Percentiles rank a stretch among this genome's conserved stretches.
phyloP scores from a whole-genome alignment of 23 red algal genomes.

The Cyanidioschyzon merolae region DNA sequence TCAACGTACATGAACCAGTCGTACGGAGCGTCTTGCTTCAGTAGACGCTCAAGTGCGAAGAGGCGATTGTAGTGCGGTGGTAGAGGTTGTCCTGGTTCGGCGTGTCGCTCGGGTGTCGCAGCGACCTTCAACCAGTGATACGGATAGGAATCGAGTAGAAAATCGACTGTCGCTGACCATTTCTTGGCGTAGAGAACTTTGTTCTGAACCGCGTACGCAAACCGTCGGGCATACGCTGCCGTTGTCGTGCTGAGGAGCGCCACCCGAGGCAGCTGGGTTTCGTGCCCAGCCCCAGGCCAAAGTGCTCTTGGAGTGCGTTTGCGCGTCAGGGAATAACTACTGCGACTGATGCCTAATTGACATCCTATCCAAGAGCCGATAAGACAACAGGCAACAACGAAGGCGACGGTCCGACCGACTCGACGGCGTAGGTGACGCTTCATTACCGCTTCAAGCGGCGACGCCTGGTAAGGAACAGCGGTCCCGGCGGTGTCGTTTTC shows the following conservation, averaged over 20 bases:
- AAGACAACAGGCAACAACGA: neutral
- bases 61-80: constrained; percentile 11
- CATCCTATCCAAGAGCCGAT: neutral
- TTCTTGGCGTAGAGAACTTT: neutral
- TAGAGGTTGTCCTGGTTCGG: neutral
- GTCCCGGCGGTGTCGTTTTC: too few species aligned
- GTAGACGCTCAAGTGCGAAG: neutral
- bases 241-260: constrained; percentile 7
- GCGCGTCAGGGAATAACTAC: neutral
- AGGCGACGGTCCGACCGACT: neutral
- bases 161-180: neutral
- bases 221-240: neutral
- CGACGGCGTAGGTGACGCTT: neutral
- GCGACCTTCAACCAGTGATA: neutral
- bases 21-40: neutral
- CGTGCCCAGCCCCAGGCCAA: neutral
- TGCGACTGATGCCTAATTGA: neutral
- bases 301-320: neutral
- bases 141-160: constrained; percentile 14
- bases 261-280: neutral
- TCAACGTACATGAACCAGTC: constrained; percentile 8
- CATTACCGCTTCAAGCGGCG: neutral
- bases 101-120: neutral
- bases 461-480: too few species aligned
- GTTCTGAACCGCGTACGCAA: neutral